Percentiles rank a stretch among this genome's conserved stretches.
Conservation (phyloP, 169 alveolate genomes). For the Cryptosporidium ryanae region DNA sequence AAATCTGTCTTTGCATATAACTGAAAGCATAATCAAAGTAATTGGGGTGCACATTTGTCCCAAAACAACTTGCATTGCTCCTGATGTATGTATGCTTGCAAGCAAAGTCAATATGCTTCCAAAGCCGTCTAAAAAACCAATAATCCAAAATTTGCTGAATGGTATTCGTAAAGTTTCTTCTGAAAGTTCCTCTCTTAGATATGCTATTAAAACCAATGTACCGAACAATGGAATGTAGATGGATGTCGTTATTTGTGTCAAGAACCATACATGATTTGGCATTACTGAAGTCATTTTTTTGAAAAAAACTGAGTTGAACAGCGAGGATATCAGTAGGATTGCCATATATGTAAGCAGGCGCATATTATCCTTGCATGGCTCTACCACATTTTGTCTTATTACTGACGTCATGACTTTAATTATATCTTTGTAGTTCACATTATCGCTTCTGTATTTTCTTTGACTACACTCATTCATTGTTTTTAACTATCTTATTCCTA, state of each 20-base stretch:
- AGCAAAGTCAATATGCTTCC: constrained; percentile 74
- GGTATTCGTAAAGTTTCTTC: constrained; percentile 57
- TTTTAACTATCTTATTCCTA: too few relatives aligned
- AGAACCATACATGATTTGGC: constrained; percentile 78
- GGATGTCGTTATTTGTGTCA: constrained; percentile 75
- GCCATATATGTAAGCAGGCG: constrained; percentile 25
- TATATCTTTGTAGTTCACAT: too few relatives aligned
- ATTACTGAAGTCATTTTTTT: constrained; percentile 76
- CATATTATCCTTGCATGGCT: constrained; percentile 51
- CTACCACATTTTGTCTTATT: background rate
- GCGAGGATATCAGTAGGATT: constrained; percentile 42
- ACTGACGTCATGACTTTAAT: too few relatives aligned
- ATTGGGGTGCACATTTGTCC: constrained; percentile 77
- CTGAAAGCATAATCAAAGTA: constrained; percentile 60
- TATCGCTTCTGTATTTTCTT: too few relatives aligned
- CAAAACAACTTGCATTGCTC: constrained; percentile 77
- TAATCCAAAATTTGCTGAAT: constrained; percentile 70
- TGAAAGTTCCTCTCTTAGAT: constrained; percentile 58
- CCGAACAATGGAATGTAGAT: constrained; percentile 75
- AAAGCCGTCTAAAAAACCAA: constrained; percentile 77
- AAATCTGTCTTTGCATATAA: constrained; percentile 60
- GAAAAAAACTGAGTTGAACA: constrained; percentile 56
- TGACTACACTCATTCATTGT: too few relatives aligned
- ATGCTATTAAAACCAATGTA: constrained; percentile 21
- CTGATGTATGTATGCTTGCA: constrained; percentile 78